Conservation (phyloP, 306 rosid species). For the Alnus rubra region DNA sequence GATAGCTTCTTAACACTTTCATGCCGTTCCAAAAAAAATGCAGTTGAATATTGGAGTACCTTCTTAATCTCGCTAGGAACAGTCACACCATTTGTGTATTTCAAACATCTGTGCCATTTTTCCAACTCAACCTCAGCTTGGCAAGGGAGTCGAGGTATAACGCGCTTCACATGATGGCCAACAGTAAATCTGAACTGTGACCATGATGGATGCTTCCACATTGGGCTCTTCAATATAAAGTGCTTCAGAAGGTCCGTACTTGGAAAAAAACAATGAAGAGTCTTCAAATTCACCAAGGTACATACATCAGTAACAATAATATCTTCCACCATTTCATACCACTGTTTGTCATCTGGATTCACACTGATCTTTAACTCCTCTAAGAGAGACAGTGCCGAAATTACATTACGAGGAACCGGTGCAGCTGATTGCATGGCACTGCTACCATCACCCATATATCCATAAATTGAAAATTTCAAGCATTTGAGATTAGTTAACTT, state of each 20-base stretch:
- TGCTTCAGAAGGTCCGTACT: too few species aligned
- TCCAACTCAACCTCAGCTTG: too few species aligned
- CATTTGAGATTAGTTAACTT: background rate
- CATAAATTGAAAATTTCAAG: background rate
- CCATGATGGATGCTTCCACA: too few species aligned
- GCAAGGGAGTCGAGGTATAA: too few species aligned
- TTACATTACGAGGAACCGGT: background rate
- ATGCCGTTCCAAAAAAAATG: slow-evolving; percentile 27
- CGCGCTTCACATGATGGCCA: too few species aligned
- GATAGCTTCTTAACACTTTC: slow-evolving; percentile 23
- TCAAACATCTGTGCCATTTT: background rate
- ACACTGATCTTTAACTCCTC: background rate
- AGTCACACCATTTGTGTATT: background rate
- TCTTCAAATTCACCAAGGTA: too few species aligned
- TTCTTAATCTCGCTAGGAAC: background rate
- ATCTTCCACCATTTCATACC: too few species aligned
- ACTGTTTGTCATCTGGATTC: too few species aligned
- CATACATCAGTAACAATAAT: too few species aligned
- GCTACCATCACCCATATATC: background rate
- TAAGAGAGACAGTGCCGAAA: background rate
- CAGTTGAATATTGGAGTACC: background rate
- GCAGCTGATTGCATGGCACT: background rate
- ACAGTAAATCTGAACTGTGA: too few species aligned
- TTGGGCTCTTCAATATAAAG: too few species aligned
- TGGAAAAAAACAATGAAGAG: too few species aligned